phyloP scores from a whole-genome alignment of 371 early-diverging fungal species.

The Mortierella sp. region DNA sequence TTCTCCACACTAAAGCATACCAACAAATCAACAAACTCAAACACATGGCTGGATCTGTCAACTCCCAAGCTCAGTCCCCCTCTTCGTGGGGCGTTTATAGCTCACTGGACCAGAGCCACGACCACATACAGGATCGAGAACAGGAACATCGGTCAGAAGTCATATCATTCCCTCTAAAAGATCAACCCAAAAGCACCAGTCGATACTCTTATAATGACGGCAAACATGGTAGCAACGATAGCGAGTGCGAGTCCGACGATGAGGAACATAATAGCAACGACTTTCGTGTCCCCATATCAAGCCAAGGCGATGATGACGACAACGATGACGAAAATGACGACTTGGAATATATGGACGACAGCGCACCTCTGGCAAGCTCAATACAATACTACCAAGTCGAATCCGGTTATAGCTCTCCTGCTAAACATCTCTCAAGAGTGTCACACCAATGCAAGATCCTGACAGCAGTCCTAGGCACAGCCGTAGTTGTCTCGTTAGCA shows the following conservation, averaged over 20 bases:
- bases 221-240: neutral
- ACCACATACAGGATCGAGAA: constrained; percentile 14
- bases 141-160: neutral
- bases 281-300: neutral
- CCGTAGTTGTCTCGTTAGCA: constrained; percentile 28
- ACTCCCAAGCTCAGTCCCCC: neutral
- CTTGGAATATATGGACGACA: constrained; percentile 25
- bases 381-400: constrained; percentile 14
- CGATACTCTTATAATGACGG: neutral
- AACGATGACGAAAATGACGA: constrained; percentile 20
- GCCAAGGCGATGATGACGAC: neutral
- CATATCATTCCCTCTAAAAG: constrained; percentile 5
- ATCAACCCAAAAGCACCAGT: constrained; percentile 4
- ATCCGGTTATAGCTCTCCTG: neutral
- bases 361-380: constrained; percentile 34
- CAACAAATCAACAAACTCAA: no score
- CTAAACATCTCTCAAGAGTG: constrained; percentile 2
- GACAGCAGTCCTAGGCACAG: constrained; percentile 32
- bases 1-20: no score
- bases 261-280: constrained; percentile 1
- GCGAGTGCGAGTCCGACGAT: constrained; percentile 1
- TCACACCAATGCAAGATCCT: constrained; percentile 43
- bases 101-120: constrained; percentile 16
- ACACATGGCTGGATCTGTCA: no score
- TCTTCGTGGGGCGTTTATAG: constrained; percentile 10